Percentiles rank a stretch among this genome's conserved stretches.
Evolutionary conservation across 306 rosid species (phyloP).

Genomic region (Castanea crenata): DNA sequence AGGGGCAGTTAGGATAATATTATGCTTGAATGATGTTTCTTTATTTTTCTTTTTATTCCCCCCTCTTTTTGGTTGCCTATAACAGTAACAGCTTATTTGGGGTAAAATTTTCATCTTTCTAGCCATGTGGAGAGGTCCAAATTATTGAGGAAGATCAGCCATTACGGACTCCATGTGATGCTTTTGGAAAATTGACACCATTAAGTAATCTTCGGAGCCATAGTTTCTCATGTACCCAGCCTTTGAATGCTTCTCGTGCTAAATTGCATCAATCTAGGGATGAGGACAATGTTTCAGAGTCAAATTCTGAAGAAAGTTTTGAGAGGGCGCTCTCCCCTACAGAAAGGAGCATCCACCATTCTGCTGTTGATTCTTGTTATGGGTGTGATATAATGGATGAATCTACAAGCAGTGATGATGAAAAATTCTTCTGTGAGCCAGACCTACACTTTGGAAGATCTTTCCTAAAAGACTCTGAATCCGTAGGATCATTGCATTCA

Average conservation of each 20-base stretch:
- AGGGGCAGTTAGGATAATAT: slow-evolving; percentile 65
- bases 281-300: slow-evolving; percentile 49
- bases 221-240: background rate
- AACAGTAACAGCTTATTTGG: slow-evolving; percentile 25
- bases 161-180: slow-evolving; percentile 68
- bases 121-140: slow-evolving; percentile 93
- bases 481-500: slow-evolving; percentile 34
- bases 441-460: slow-evolving; percentile 40
- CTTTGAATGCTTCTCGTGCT: slow-evolving; percentile 35
- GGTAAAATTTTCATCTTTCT: slow-evolving; percentile 23
- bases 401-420: slow-evolving; percentile 50
- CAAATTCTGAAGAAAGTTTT: slow-evolving; percentile 73
- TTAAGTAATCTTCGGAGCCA: slow-evolving; percentile 23
- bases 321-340: slow-evolving; percentile 57
- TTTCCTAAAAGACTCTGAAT: slow-evolving; percentile 40
- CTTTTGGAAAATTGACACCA: slow-evolving; percentile 54
- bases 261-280: slow-evolving; percentile 34
- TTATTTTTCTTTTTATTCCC: background rate
- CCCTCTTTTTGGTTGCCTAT: slow-evolving; percentile 8
- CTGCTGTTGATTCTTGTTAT: slow-evolving; percentile 44
- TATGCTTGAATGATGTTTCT: slow-evolving; percentile 22
- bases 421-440: slow-evolving; percentile 36
- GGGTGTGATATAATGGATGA: slow-evolving; percentile 49
- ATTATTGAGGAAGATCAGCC: slow-evolving; percentile 88
- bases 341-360: slow-evolving; percentile 56